Percentiles rank a stretch among this genome's conserved stretches.
phyloP scores from a whole-genome alignment of 345 rosid genomes.

The Syzygium jambos region DNA sequence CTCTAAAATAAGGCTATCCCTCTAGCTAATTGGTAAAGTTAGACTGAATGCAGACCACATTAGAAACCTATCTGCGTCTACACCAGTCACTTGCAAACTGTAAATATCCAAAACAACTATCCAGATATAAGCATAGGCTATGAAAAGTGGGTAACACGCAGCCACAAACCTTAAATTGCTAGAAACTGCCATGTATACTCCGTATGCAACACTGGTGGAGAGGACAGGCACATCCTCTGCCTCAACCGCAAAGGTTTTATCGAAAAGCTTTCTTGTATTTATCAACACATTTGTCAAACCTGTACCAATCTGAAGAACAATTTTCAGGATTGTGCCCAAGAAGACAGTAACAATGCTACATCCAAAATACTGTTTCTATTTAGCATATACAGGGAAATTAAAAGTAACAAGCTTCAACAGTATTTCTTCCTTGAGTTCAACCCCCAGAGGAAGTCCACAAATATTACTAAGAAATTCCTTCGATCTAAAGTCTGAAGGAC shows the following conservation, averaged over 20 bases:
- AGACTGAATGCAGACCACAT: not conserved
- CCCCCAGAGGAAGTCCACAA: not conserved
- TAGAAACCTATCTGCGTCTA: not conserved
- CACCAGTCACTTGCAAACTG: not conserved
- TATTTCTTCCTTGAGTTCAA: not conserved
- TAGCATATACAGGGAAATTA: not conserved
- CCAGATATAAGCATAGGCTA: not conserved
- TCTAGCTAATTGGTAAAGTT: not conserved
- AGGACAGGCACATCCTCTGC: constrained; percentile 80
- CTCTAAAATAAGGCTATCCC: not conserved
- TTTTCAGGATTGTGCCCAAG: not conserved
- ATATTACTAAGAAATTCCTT: not conserved
- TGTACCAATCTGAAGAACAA: constrained; percentile 64
- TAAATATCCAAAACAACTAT: not conserved
- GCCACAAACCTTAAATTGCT: constrained; percentile 79
- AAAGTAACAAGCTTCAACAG: not conserved
- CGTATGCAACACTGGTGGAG: constrained; percentile 89
- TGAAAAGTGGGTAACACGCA: not conserved
- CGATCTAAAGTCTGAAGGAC: not conserved
- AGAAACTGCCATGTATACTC: constrained; percentile 93
- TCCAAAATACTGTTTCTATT: not conserved
- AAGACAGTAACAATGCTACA: not conserved
- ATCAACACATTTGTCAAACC: constrained; percentile 81
- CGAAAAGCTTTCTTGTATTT: constrained; percentile 75
- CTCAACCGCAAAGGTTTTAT: constrained; percentile 50